Base-by-base conservation (phyloP, 2,329 filamentous ascomycete genomes). In the Pezicula neosporulosa region DNA sequence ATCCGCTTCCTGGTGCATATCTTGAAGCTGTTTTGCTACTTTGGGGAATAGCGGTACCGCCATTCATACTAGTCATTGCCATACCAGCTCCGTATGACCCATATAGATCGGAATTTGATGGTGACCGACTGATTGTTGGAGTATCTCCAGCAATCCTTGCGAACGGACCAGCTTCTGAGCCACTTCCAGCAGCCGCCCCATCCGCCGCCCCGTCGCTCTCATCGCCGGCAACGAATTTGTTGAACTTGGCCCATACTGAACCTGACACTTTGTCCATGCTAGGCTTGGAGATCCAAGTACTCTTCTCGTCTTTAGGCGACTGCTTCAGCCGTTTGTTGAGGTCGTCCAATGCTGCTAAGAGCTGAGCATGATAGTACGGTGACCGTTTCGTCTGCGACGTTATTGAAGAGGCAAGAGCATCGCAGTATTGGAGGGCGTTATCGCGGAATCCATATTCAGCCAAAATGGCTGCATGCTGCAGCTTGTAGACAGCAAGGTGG, bases 231-330 rank as follows among this genome's bases (percentile, higher is more conserved):
- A 99, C 91, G 65, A 99, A 99, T 63, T 91, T 97, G 71, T 92
- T 97, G 72, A 99, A 97, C 53, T 88, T 90, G 57, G 85, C 91
- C 81, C 90, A 92, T 66, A 97, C 83, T 33, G 88, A 90, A 55
- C 88, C 91, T 2, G 92, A 94, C 0, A 97, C 90, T 70, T 95
- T 96, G 69, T 95, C 92, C 81, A 97, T 95, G 68, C 85, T 97
- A 6, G 93, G 91, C 68, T 94, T 96, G 1, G 90, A 87, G 48
- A 99, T 94, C 90, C 93, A 96, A 2, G 91, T 93, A 18, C 83
- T 85, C 6, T 85, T 86, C 50, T 82, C 85, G 59, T 94, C 90
- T 64, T 87, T 90, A 12, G 92, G 90, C 16, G 91, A 87, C 66
- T 94, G 89, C 60, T 87, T 92, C 37, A 99, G 75, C 53, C 93